Evolutionary conservation across 139 green algal genomes (phyloP), one percentile per base, ranked within the genome.

Genomic region (Picochlorum sp.): DNA sequence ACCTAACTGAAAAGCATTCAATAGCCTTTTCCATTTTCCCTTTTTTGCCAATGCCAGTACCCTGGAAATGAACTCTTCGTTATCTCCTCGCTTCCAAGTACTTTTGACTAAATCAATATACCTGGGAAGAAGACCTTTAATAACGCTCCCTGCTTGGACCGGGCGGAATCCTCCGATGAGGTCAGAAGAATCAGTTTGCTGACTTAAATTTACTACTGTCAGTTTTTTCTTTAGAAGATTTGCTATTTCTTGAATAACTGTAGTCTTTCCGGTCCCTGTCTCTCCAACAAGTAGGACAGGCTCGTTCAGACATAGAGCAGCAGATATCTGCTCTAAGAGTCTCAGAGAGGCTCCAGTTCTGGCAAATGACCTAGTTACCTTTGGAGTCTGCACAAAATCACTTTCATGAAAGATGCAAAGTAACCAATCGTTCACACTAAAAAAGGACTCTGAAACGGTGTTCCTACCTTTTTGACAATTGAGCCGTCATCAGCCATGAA

Each of bases 221-320:
- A 99, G 72, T 30, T 74, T 70, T 1, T 74, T 68, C 12, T 85
- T 82, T 55, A 84, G 76, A 60, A 81, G 67, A 5, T 51, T 40
- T 8, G 85, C 85, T 43, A 93, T 64, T 28, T 84, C 74, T 55
- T 90, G 87, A 37, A 97, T 77, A 16, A 91, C 56, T 0, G 93
- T 90, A 5, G 93, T 99, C 64, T 99, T 99, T 33, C 93, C 93
- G 0, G 85, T 95, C 47, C 93, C 93, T 31, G 93, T 98, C 79
- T 99, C 93, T n/a, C 93, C 93, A 6, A 99, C 93, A 45, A 99
- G 76, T 61, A 99, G 78, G 45, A 93, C 75, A 4, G 93, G 84
- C 73, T 99, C 93, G 2, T 33, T 49, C 40, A 76, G 60, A 2
- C 61, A 36, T 7, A 92, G 55, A 3, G 74, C 75, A 8, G 73